Evolutionary conservation across 345 rosid genomes (phyloP).

Genomic region (Cochlearia excelsa): DNA sequence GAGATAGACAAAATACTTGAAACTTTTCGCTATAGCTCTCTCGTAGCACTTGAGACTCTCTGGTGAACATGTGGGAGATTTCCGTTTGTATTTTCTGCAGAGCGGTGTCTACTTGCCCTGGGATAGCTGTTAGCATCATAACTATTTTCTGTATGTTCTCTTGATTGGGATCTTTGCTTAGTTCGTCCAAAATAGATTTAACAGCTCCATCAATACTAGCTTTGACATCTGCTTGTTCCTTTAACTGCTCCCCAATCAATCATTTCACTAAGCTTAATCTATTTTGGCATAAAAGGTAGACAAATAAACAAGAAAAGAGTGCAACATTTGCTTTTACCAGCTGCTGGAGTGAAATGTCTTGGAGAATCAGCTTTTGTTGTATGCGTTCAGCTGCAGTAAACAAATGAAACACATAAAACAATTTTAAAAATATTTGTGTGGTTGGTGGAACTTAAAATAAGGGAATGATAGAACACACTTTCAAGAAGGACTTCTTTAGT

Average conservation of each 20-base stretch:
- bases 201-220: constrained; percentile 52
- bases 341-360: constrained; percentile 57
- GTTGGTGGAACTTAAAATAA: background rate
- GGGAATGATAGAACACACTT: constrained; percentile 48
- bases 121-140: constrained; percentile 49
- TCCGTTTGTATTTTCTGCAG: constrained; percentile 50
- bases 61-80: constrained; percentile 45
- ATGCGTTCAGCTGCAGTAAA: constrained; percentile 66
- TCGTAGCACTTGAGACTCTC: constrained; percentile 57
- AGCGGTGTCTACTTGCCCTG: constrained; percentile 55
- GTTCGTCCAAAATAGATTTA: constrained; percentile 61
- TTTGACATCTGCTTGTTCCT: constrained; percentile 65
- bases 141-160: constrained; percentile 53
- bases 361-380: constrained; percentile 58
- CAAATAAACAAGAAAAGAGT: constrained; percentile 14
- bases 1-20: background rate
- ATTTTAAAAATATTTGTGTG: background rate
- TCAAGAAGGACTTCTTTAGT: constrained; percentile 66
- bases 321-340: constrained; percentile 49
- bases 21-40: background rate
- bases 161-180: constrained; percentile 44
- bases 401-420: constrained; percentile 8
- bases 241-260: constrained; percentile 47
- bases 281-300: constrained; percentile 16
- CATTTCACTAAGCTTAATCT: constrained; percentile 26